Conservation (phyloP, 1,139 yeast species). For the Scheffersomyces titani region DNA sequence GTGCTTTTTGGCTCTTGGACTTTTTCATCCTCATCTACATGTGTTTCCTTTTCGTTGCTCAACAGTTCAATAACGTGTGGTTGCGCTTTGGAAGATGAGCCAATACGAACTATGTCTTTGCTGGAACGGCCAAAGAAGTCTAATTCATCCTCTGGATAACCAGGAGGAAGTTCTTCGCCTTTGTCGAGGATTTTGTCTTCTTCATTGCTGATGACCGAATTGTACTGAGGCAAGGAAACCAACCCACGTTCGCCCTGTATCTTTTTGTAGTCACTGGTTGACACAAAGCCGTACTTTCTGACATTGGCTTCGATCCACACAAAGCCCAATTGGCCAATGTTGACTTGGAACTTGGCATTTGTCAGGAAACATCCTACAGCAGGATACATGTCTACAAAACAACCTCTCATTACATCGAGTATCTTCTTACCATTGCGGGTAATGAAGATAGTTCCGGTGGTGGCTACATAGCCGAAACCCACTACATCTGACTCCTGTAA, state of each 20-base stretch:
- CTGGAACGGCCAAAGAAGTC: slow-evolving; percentile 60
- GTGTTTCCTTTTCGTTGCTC: slow-evolving; percentile 12
- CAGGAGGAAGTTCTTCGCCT: slow-evolving; percentile 67
- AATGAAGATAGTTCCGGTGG: slow-evolving; percentile 80
- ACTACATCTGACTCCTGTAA: slow-evolving; percentile 84
- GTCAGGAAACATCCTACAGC: slow-evolving; percentile 80
- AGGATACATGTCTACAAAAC: slow-evolving; percentile 81
- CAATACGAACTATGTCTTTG: slow-evolving; percentile 19
- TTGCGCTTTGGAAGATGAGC: slow-evolving; percentile 22
- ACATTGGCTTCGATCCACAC: slow-evolving; percentile 96
- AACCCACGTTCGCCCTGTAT: slow-evolving; percentile 47
- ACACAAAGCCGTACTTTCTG: slow-evolving; percentile 87
- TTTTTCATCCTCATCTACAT: slow-evolving; percentile 13
- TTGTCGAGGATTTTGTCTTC: slow-evolving; percentile 59
- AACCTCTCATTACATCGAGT: slow-evolving; percentile 79
- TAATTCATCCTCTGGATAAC: slow-evolving; percentile 50
- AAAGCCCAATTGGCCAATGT: slow-evolving; percentile 88
- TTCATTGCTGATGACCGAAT: slow-evolving; percentile 19
- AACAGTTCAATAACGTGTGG: slow-evolving; percentile 4
- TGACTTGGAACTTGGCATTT: slow-evolving; percentile 76
- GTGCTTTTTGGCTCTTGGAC: slow-evolving; percentile 18
- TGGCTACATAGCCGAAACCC: slow-evolving; percentile 85
- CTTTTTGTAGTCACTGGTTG: slow-evolving; percentile 50
- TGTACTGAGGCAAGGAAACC: slow-evolving; percentile 44
- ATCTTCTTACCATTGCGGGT: slow-evolving; percentile 89